A percentile compares a stretch with the other conserved stretches of the same genome.
Evolutionary conservation across 768 basidiomycete species (phyloP).

Genomic region (Myochromella boudieri): DNA sequence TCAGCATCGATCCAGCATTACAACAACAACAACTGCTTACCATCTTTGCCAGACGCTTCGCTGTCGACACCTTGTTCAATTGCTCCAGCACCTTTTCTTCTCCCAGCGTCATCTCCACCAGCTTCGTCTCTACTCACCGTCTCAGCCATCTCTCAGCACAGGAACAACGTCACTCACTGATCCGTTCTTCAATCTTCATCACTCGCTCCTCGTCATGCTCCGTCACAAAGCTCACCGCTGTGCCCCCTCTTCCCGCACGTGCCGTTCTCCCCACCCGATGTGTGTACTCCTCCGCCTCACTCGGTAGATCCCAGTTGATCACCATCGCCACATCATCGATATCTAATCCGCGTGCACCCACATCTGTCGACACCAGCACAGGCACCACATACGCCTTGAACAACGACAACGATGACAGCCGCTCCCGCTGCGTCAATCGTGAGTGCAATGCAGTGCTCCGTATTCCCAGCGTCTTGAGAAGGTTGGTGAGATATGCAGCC

Average conservation of each 20-base stretch:
- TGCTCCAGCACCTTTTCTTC: slow-evolving; percentile 83
- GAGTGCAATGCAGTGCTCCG: slow-evolving; percentile 91
- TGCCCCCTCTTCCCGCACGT: slow-evolving; percentile 83
- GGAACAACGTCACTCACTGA: slow-evolving; percentile 54
- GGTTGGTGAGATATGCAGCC: slow-evolving; percentile 81
- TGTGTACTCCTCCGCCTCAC: slow-evolving; percentile 89
- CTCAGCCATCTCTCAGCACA: slow-evolving; percentile 1
- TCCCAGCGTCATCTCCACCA: slow-evolving; percentile 72
- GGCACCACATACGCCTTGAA: slow-evolving; percentile 88
- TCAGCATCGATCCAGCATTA: slow-evolving; percentile 5
- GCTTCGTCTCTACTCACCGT: slow-evolving; percentile 56
- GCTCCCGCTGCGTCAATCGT: slow-evolving; percentile 87
- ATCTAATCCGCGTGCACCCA: slow-evolving; percentile 92
- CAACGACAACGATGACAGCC: slow-evolving; percentile 77
- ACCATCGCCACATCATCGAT: slow-evolving; percentile 96
- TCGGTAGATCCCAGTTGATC: slow-evolving; percentile 95
- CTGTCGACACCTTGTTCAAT: slow-evolving; percentile 87
- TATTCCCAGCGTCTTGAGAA: slow-evolving; percentile 78
- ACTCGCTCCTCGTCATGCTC: slow-evolving; percentile 89
- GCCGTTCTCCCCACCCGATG: slow-evolving; percentile 96
- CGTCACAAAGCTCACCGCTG: slow-evolving; percentile 93
- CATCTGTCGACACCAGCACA: slow-evolving; percentile 92
- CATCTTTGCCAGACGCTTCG: slow-evolving; percentile 93
- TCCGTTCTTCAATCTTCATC: slow-evolving; percentile 78
- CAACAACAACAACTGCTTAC: slow-evolving; percentile 40